phyloP scores from a whole-genome alignment of 371 early-diverging fungal genomes.

The Haplosporangium sp. region DNA sequence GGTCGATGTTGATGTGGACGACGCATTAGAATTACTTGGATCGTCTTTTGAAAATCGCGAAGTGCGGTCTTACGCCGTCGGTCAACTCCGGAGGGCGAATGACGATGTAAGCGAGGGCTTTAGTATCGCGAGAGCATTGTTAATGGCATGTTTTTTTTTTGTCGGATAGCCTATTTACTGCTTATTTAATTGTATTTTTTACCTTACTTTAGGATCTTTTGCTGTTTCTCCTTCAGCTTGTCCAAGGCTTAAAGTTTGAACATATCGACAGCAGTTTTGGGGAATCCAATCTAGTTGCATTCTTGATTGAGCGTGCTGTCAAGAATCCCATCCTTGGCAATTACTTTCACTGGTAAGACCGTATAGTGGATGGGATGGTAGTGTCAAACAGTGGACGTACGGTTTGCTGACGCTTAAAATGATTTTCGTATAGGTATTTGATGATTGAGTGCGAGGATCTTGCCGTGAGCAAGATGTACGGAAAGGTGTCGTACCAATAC shows the following conservation, averaged over 20 bases:
- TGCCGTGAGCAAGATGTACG: constrained; percentile 83
- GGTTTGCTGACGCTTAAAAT: background rate
- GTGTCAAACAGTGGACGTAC: background rate
- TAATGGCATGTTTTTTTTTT: constrained; percentile 1
- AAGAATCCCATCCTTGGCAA: constrained; percentile 87
- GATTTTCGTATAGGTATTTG: constrained; percentile 72
- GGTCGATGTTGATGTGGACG: constrained; percentile 94
- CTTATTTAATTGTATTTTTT: background rate
- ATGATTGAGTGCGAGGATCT: constrained; percentile 88
- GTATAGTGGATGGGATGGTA: background rate
- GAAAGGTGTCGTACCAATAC: constrained; percentile 85
- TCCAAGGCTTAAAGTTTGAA: constrained; percentile 98
- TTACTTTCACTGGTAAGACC: constrained; percentile 87
- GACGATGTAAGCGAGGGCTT: constrained; percentile 88
- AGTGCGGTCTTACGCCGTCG: constrained; percentile 91
- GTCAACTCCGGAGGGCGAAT: constrained; percentile 88
- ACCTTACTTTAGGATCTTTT: constrained; percentile 76
- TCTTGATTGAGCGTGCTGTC: constrained; percentile 87
- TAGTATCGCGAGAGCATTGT: no score
- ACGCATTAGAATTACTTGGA: constrained; percentile 93
- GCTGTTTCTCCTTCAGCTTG: constrained; percentile 92
- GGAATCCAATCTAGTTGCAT: constrained; percentile 86
- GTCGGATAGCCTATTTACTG: background rate
- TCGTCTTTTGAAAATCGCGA: constrained; percentile 84
- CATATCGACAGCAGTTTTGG: constrained; percentile 55